Evolutionary conservation across 352 stramenopile genomes (phyloP).

Genomic region (Globisporangium abappressorium): DNA sequence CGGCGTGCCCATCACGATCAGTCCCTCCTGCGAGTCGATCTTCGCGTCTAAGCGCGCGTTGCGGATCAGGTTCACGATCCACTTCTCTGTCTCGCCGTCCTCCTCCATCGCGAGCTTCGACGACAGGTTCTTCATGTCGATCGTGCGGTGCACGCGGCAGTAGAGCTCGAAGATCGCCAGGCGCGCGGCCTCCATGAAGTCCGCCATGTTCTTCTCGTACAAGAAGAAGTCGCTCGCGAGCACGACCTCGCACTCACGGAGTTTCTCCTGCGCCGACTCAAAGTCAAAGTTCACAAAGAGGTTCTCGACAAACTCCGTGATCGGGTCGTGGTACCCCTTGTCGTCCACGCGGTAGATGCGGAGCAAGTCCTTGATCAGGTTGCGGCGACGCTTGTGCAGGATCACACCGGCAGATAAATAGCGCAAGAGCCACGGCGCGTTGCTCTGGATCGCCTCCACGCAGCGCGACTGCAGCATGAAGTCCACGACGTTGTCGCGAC

Average conservation of each 20-base stretch:
- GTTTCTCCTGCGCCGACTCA: conserved; percentile 93
- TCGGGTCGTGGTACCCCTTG: conserved; percentile 79
- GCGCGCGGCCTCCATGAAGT: conserved; percentile 97
- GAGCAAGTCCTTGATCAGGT: conserved; percentile 95
- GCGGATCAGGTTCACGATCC: conserved; percentile 99
- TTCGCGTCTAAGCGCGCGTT: conserved; percentile 97
- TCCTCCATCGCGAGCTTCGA: conserved; percentile 96
- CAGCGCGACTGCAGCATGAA: conserved; percentile 92
- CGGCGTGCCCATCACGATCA: conserved; percentile 96
- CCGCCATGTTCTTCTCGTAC: conserved; percentile 92
- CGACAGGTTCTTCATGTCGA: conserved; percentile 97
- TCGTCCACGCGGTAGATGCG: conserved; percentile 92
- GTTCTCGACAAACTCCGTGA: conserved; percentile 96
- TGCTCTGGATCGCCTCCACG: conserved; percentile 98
- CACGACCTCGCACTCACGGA: conserved; percentile 93
- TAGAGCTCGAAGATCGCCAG: conserved; percentile 99
- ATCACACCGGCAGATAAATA: conserved; percentile 98
- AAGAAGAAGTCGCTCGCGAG: conserved; percentile 98
- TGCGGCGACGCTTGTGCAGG: conserved; percentile 93
- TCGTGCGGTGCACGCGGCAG: conserved; percentile 98
- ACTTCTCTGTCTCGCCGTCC: conserved; percentile 96
- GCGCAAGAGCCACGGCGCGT: conserved; percentile 96
- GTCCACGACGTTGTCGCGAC: conserved; percentile 95
- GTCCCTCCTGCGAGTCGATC: conserved; percentile 96
- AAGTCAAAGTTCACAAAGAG: conserved; percentile 99